Evolutionary conservation across 306 rosid genomes (phyloP).

Genomic region (Castanea mollissima): DNA sequence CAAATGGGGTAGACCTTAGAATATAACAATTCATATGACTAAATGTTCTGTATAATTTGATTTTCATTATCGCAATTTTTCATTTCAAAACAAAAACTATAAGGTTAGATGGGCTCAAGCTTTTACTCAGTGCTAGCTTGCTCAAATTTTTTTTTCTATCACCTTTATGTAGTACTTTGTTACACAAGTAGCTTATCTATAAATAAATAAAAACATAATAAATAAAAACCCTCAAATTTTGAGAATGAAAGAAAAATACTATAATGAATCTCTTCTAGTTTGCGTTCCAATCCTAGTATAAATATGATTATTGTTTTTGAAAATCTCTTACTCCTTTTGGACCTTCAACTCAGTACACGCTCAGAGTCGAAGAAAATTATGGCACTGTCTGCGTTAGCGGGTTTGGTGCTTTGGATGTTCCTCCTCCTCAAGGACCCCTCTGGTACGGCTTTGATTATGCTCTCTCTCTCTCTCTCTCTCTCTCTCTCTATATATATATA

Average conservation of each 20-base stretch:
- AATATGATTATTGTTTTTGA: not conserved
- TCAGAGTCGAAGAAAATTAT: conserved; percentile 46
- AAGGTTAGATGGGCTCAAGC: not conserved
- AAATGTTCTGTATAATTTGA: not conserved
- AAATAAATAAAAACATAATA: too few relatives aligned
- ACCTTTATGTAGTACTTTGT: not conserved
- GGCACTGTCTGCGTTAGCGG: conserved; percentile 58
- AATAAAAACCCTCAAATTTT: too few relatives aligned
- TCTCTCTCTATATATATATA: not conserved
- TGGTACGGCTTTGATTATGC: conserved; percentile 44
- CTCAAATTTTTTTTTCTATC: not conserved
- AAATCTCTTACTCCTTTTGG: not conserved
- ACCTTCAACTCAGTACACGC: conserved; percentile 47
- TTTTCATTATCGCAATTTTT: not conserved
- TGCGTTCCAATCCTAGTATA: not conserved
- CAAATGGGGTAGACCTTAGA: not conserved
- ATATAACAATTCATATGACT: not conserved
- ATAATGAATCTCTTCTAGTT: not conserved
- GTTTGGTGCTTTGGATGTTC: conserved; percentile 68
- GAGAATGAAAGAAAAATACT: not conserved
- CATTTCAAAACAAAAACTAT: not conserved
- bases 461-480: not conserved
- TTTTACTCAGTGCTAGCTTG: not conserved
- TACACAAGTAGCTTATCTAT: not conserved
- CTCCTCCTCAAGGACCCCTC: conserved; percentile 74